These are phyloP conservation scores for Fusarium vanettenii DNA, from an alignment of 2,329 filamentous ascomycete species.

Conservation along the genomic window DNA sequence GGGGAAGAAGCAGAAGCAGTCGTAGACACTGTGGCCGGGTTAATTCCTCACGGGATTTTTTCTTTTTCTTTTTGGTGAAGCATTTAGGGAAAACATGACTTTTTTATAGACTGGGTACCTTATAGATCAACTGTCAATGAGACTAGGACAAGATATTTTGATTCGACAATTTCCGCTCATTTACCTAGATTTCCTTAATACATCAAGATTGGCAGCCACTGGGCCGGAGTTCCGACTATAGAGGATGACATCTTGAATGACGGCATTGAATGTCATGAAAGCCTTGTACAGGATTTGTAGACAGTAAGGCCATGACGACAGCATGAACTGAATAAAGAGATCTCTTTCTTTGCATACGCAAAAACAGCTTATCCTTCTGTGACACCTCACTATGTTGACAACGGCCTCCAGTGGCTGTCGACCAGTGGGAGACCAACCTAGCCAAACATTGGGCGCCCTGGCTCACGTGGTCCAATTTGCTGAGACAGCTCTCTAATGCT, in stretches of 20 bases:
- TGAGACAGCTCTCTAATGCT: background rate
- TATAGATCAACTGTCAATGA: constrained; percentile 3
- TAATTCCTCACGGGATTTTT: background rate
- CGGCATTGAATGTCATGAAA: background rate
- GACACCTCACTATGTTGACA: background rate
- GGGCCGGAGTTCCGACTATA: background rate
- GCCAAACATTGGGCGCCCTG: background rate
- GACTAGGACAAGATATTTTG: background rate
- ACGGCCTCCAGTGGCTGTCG: background rate
- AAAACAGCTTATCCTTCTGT: background rate
- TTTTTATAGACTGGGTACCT: background rate
- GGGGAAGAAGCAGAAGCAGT: constrained; percentile 42
- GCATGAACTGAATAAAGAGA: background rate
- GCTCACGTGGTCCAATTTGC: background rate
- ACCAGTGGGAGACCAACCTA: background rate
- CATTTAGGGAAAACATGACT: background rate
- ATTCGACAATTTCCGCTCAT: background rate
- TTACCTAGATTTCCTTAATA: constrained; percentile 10
- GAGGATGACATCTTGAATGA: background rate
- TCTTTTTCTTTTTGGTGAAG: constrained; percentile 8
- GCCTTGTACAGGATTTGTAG: background rate
- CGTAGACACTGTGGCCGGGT: background rate
- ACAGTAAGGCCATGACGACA: background rate
- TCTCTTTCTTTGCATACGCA: background rate
- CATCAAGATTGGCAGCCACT: constrained; percentile 1